These are phyloP conservation scores for Epichloe gansuensis DNA, from an alignment of 2,329 filamentous ascomycete species.

Conservation along the genomic window DNA sequence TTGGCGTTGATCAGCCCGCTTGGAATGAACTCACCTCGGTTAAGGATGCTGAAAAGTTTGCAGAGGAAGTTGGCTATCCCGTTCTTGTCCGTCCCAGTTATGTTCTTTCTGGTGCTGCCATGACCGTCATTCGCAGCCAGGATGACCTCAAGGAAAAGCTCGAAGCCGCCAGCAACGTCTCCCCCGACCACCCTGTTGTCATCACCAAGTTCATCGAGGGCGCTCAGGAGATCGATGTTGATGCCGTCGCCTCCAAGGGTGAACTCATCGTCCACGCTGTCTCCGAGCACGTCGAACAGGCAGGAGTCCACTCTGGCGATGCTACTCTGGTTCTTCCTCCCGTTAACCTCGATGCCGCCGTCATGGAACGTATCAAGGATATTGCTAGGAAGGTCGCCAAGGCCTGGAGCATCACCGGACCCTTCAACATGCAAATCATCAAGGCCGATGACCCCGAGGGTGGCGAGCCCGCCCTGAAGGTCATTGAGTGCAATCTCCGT, in stretches of 20 bases:
- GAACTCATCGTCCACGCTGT: constrained; percentile 84
- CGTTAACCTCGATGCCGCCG: constrained; percentile 59
- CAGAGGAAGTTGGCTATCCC: constrained; percentile 75
- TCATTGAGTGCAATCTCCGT: constrained; percentile 96
- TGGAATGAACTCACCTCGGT: constrained; percentile 97
- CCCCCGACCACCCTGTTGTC: constrained; percentile 92
- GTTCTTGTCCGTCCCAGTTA: constrained; percentile 92
- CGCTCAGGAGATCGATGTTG: constrained; percentile 91
- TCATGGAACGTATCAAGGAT: constrained; percentile 81
- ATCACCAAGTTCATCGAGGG: constrained; percentile 98
- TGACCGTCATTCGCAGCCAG: constrained; percentile 88
- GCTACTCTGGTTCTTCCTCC: constrained; percentile 90
- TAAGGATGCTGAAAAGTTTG: constrained; percentile 76
- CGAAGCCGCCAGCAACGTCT: constrained; percentile 77
- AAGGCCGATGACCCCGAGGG: constrained; percentile 71
- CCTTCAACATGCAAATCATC: constrained; percentile 99
- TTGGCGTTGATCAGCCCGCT: constrained; percentile 90
- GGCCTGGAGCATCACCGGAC: constrained; percentile 93
- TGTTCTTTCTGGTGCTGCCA: constrained; percentile 92
- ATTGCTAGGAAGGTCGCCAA: constrained; percentile 94
- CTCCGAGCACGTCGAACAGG: constrained; percentile 91
- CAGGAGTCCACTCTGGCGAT: constrained; percentile 95
- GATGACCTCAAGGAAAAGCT: constrained; percentile 93
- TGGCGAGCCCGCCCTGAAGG: constrained; percentile 69
- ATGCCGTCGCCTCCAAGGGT: constrained; percentile 78